These are phyloP conservation scores for Cladophialophora immunda DNA, from an alignment of 2,329 filamentous ascomycete genomes.

Conservation along the genomic window DNA sequence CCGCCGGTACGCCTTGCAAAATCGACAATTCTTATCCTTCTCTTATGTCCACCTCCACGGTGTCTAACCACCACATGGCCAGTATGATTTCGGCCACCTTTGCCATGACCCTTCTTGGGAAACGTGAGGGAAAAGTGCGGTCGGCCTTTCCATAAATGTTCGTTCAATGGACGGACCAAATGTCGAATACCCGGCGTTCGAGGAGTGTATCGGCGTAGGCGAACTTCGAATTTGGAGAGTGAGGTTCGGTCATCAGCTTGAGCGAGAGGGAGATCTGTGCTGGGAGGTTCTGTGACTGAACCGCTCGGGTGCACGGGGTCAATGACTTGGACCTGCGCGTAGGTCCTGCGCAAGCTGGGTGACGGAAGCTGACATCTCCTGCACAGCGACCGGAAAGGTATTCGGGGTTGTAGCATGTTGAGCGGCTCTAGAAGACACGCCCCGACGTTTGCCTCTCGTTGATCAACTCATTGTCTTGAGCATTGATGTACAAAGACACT, in stretches of 20 bases:
- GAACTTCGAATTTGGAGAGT: slow-evolving; percentile 50
- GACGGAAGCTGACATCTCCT: slow-evolving; percentile 28
- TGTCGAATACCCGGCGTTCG: slow-evolving; percentile 92
- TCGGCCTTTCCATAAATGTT: slow-evolving; percentile 94
- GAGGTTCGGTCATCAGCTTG: slow-evolving; percentile 37
- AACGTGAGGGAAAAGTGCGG: slow-evolving; percentile 84
- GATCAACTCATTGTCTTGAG: neutral
- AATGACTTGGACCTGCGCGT: slow-evolving; percentile 39
- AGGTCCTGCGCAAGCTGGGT: slow-evolving; percentile 33
- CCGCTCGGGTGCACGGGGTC: slow-evolving; percentile 63
- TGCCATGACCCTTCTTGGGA: slow-evolving; percentile 89
- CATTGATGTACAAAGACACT: neutral
- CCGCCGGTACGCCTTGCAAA: slow-evolving; percentile 82
- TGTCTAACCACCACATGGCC: slow-evolving; percentile 89
- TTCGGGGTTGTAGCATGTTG: slow-evolving; percentile 72
- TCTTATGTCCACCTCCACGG: slow-evolving; percentile 88
- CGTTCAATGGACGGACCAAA: slow-evolving; percentile 89
- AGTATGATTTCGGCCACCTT: slow-evolving; percentile 89
- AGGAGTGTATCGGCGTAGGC: slow-evolving; percentile 87
- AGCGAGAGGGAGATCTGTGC: slow-evolving; percentile 17
- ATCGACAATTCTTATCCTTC: slow-evolving; percentile 90
- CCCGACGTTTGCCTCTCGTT: neutral
- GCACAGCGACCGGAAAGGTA: slow-evolving; percentile 56
- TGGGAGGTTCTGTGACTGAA: slow-evolving; percentile 46
- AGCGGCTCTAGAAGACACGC: neutral